A percentile compares a stretch with the other conserved stretches of the same genome.
Conservation (phyloP, 345 rosid species). For the Populus nigra region DNA sequence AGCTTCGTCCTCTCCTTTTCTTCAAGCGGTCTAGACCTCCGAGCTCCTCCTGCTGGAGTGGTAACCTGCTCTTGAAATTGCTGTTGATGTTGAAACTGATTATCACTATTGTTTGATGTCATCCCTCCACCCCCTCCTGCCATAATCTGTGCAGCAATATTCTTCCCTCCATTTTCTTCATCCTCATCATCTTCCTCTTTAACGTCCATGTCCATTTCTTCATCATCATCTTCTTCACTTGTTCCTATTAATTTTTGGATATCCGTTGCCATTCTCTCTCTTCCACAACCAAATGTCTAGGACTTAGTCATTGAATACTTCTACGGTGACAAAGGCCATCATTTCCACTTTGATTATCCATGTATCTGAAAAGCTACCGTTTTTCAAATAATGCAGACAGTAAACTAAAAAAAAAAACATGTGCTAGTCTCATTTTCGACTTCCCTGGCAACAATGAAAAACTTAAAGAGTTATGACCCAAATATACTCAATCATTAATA, state of each 20-base stretch:
- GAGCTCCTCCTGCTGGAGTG: conserved; percentile 56
- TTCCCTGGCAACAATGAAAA: conserved; percentile 21
- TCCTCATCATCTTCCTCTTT: conserved; percentile 82
- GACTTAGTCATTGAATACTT: conserved; percentile 19
- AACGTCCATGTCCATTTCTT: conserved; percentile 82
- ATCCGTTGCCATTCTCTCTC: conserved; percentile 66
- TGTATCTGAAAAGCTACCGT: conserved; percentile 14
- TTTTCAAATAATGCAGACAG: conserved; percentile 18
- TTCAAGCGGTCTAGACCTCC: conserved; percentile 81
- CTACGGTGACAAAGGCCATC: conserved; percentile 19
- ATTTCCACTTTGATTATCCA: conserved; percentile 12
- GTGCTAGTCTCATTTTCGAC: conserved; percentile 5
- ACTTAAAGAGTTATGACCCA: conserved; percentile 17
- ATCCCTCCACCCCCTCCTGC: conserved; percentile 46
- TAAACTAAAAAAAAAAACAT: not conserved
- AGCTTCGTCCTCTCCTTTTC: conserved; percentile 97
- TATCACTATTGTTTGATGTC: conserved; percentile 43
- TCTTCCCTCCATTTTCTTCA: conserved; percentile 53
- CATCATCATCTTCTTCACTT: conserved; percentile 92
- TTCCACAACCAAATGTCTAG: conserved; percentile 16
- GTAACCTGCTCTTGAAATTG: conserved; percentile 73
- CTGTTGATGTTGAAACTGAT: conserved; percentile 56
- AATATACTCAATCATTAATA: not conserved
- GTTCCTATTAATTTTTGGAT: conserved; percentile 68
- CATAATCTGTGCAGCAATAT: conserved; percentile 38